phyloP scores from a whole-genome alignment of 2,329 filamentous ascomycete species.

The Elsinoe ampelina region DNA sequence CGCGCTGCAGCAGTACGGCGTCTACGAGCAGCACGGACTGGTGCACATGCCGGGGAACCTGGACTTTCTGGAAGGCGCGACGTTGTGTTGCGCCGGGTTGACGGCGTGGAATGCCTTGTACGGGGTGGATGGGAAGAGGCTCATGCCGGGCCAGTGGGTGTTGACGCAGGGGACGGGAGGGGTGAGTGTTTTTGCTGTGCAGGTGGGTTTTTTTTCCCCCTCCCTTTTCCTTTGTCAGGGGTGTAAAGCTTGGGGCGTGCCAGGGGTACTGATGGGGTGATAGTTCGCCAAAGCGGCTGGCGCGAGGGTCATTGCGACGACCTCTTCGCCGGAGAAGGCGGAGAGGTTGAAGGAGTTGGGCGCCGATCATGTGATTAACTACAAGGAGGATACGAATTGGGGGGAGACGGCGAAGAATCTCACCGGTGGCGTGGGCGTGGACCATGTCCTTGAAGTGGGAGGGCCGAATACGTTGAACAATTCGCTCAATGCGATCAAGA shows the following conservation, averaged over 20 bases:
- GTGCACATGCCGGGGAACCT: conserved; percentile 52
- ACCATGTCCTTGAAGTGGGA: conserved; percentile 58
- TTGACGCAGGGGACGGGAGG: conserved; percentile 64
- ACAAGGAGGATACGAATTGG: conserved; percentile 45
- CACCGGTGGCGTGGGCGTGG: conserved; percentile 48
- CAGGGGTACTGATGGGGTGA: neutral
- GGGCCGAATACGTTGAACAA: conserved; percentile 52
- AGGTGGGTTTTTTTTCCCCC: conserved; percentile 28
- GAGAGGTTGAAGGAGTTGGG: conserved; percentile 43
- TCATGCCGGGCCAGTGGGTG: conserved; percentile 39
- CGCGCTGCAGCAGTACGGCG: conserved; percentile 55
- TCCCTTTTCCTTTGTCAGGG: too few species aligned
- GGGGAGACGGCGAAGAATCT: conserved; percentile 44
- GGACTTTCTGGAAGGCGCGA: conserved; percentile 38
- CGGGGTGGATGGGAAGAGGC: conserved; percentile 34
- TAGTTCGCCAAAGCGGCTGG: conserved; percentile 44
- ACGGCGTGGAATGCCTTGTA: conserved; percentile 47
- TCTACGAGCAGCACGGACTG: conserved; percentile 58
- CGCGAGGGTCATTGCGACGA: conserved; percentile 50
- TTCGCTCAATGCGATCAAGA: conserved; percentile 32
- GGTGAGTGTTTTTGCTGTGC: conserved; percentile 58
- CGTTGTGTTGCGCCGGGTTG: conserved; percentile 38
- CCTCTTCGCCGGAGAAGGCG: conserved; percentile 42
- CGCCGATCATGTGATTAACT: conserved; percentile 50
- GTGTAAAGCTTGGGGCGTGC: too few species aligned